These are phyloP conservation scores for Oldenlandia corymbosa DNA, from an alignment of 257 asterid species.

Conservation along the genomic window DNA sequence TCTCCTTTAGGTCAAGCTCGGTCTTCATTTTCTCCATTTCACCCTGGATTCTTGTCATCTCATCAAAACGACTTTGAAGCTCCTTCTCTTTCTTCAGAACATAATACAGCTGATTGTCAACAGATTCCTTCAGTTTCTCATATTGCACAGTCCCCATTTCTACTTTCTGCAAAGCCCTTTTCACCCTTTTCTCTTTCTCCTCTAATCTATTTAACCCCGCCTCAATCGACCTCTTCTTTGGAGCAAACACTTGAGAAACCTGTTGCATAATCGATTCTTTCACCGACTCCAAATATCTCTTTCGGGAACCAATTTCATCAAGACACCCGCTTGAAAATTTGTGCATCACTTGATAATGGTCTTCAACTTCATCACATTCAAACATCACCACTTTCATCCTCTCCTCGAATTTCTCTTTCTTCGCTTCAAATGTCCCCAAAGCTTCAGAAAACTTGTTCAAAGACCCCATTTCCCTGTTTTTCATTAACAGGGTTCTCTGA, in stretches of 20 bases:
- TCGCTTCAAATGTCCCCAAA: conserved; percentile 10
- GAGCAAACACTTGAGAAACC: not conserved
- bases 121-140: not conserved
- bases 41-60: conserved; percentile 9
- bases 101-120: conserved; percentile 10
- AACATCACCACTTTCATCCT: conserved; percentile 2
- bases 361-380: conserved; percentile 7
- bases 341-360: not conserved
- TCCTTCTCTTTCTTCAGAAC: conserved; percentile 11
- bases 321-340: not conserved
- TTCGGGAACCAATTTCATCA: not conserved
- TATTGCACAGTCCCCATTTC: conserved; percentile 4
- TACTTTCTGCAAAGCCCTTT: conserved; percentile 9
- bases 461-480: no score
- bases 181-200: conserved; percentile 18
- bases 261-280: no score
- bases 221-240: conserved; percentile 6
- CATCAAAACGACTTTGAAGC: conserved; percentile 14
- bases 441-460: no score
- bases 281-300: conserved; percentile 7
- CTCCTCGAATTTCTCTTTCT: conserved; percentile 4
- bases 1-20: not conserved
- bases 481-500: no score
- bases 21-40: conserved; percentile 11
- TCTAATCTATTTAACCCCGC: conserved; percentile 9